Evolutionary conservation across 1,284 basidiomycete genomes (phyloP), one percentile per base, ranked within the genome.

Genomic region (Cutaneotrichosporon arboriforme): DNA sequence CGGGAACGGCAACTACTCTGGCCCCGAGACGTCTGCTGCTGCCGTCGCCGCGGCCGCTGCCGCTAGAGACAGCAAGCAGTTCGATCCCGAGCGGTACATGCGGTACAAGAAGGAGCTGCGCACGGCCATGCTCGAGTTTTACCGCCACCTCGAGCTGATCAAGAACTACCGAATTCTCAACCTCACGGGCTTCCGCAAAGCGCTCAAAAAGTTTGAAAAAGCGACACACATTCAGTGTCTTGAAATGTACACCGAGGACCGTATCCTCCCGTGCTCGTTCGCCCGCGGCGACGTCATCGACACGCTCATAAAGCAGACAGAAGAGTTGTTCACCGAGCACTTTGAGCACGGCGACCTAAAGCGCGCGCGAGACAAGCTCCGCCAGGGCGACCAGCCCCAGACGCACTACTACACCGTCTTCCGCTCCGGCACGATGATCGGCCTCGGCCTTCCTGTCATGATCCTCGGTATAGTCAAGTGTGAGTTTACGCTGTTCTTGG

Each of bases 141-240:
- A 96, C 75, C 83, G 86, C 81, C 86, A 70, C 38, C 55, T 68
- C 18, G 90, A 96, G 69, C 76, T 86, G 41, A 77, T 97, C 53
- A 88, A 90, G 61, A 91, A 92, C 67, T 93, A 90, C 72, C 80
- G 88, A 35, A 84, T 87, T 43, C 75, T 97, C 47, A 97, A 97
- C 70, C 72, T 92, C 9, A 88, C 88, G 2, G 93, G 91, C 0
- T 92, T 97, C 70, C 80, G 88, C 20, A 97, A 97, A 61, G 87
- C 86, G 0, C 70, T 96, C 58, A 97, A 92, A 76, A 97, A 96
- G 76, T 96, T 91, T 63, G 89, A 91, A 68, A 97, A 96, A 75
- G 78, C 83, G 2, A 86, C 88, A 1, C 83, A 80, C 47, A 69
- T 76, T 50, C 59, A 66, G 37, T 75, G 81, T 37, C 83, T 86